These are phyloP conservation scores for Blastocystis sp. DNA, from an alignment of 352 stramenopile species.

Conservation along the genomic window DNA sequence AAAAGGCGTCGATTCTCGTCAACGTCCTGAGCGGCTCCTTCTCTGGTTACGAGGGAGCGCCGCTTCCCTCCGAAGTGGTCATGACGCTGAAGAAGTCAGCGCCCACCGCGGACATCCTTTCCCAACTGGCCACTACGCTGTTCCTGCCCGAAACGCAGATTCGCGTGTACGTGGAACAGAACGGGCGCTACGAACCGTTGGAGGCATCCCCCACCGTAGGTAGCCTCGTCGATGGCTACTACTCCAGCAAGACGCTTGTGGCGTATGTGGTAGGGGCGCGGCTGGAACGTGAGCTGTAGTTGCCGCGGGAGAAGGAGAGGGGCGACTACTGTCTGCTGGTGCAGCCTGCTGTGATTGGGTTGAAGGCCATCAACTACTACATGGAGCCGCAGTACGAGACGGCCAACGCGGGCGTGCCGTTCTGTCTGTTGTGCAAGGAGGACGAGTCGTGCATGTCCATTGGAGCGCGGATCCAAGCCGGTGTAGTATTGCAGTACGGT, in stretches of 20 bases:
- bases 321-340: conserved; percentile 1
- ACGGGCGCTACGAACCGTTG: no score
- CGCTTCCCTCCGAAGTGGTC: neutral
- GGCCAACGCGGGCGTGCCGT: neutral
- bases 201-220: no score
- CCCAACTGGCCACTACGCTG: neutral
- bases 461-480: neutral
- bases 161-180: no score
- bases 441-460: neutral
- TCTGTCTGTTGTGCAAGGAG: neutral
- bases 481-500: neutral
- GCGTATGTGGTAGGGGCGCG: conserved; percentile 4
- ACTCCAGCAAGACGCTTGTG: neutral
- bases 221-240: neutral
- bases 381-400: neutral
- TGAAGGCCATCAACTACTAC: neutral
- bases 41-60: neutral
- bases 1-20: neutral
- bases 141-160: neutral
- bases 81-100: conserved; percentile 3
- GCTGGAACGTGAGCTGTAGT: neutral
- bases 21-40: conserved; percentile 21
- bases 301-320: neutral
- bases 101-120: neutral
- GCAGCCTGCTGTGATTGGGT: neutral